These are phyloP conservation scores for Pholiota microspora DNA, from an alignment of 768 basidiomycete species.

Conservation along the genomic window DNA sequence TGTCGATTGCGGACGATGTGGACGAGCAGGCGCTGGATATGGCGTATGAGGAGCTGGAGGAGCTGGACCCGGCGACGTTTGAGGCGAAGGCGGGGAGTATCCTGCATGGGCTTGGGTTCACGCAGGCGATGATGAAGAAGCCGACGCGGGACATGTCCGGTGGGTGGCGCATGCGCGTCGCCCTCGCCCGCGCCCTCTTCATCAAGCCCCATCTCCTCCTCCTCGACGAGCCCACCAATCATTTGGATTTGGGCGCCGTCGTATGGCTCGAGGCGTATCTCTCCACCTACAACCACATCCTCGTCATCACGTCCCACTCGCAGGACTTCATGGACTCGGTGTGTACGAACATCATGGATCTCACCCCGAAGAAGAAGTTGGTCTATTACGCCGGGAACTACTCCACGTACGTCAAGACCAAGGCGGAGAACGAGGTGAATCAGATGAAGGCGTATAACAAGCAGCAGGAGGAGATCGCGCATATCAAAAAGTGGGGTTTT, in stretches of 20 bases:
- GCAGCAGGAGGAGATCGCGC: constrained; percentile 97
- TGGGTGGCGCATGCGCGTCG: constrained; percentile 99
- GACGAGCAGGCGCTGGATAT: constrained; percentile 87
- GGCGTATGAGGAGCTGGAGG: constrained; percentile 95
- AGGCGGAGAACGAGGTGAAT: constrained; percentile 96
- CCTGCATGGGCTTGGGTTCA: constrained; percentile 96
- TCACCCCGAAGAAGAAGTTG: constrained; percentile 89
- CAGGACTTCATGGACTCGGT: constrained; percentile 98
- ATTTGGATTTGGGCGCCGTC: constrained; percentile 94
- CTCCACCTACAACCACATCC: constrained; percentile 97
- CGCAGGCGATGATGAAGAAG: constrained; percentile 87
- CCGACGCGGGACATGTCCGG: constrained; percentile 99
- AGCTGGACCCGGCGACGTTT: constrained; percentile 93
- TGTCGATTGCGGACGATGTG: constrained; percentile 84
- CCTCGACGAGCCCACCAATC: constrained; percentile 91
- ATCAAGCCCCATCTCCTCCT: constrained; percentile 94
- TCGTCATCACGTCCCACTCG: constrained; percentile 97
- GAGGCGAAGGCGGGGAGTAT: constrained; percentile 95
- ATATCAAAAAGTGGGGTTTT: constrained; percentile 87
- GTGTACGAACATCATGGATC: constrained; percentile 98
- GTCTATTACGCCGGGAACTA: constrained; percentile 97
- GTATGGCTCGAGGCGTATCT: constrained; percentile 99
- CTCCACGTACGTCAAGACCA: constrained; percentile 95
- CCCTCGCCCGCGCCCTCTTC: constrained; percentile 93
- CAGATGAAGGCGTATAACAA: constrained; percentile 99